Conservation (phyloP, 805 yeast species). For the Helenozyma baotianmanensis region DNA sequence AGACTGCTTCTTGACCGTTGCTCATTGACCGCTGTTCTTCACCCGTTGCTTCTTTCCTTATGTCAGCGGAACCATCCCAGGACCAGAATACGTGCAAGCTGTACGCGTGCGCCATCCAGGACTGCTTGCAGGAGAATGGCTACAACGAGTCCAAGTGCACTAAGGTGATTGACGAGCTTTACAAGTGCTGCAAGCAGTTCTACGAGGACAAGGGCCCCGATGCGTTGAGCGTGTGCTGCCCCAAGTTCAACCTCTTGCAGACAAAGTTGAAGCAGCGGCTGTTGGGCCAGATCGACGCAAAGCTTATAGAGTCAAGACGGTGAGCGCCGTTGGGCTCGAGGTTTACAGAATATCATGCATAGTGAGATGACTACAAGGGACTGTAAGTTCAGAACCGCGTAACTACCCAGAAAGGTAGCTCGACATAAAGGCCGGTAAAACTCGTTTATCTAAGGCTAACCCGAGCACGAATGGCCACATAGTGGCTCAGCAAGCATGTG, state of each 20-base stretch:
- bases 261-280: slow-evolving; percentile 63
- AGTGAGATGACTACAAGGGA: too few species aligned
- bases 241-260: slow-evolving; percentile 57
- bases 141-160: slow-evolving; percentile 77
- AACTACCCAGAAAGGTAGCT: slow-evolving; percentile 41
- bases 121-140: slow-evolving; percentile 57
- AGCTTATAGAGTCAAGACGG: slow-evolving; percentile 25
- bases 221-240: slow-evolving; percentile 72
- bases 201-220: slow-evolving; percentile 57
- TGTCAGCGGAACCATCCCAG: slow-evolving; percentile 1
- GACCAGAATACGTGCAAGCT: slow-evolving; percentile 57
- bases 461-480: slow-evolving; percentile 80
- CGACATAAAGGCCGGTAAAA: slow-evolving; percentile 57
- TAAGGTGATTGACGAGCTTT: slow-evolving; percentile 60
- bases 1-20: too few species aligned
- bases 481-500: slow-evolving; percentile 44
- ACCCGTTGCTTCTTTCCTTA: background rate
- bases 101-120: slow-evolving; percentile 80
- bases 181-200: slow-evolving; percentile 68
- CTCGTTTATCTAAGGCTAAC: slow-evolving; percentile 76
- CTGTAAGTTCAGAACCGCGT: slow-evolving; percentile 79
- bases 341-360: too few species aligned
- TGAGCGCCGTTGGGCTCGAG: too few species aligned
- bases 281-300: slow-evolving; percentile 56
- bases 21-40: too few species aligned